phyloP scores from a whole-genome alignment of 2,329 filamentous ascomycete genomes.

The Dichotomopilus funicola region DNA sequence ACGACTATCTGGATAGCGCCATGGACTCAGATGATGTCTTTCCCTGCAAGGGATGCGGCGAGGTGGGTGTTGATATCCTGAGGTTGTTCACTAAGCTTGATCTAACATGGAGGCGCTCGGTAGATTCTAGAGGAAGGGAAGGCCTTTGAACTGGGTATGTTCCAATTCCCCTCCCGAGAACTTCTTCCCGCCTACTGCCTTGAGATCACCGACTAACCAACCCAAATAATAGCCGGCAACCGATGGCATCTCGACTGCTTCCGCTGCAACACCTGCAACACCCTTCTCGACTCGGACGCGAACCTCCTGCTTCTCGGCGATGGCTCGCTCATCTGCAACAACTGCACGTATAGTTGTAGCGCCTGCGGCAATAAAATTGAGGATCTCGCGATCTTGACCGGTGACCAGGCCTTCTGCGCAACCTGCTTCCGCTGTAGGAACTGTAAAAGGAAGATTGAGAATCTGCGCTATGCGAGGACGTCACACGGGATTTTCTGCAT shows the following conservation, averaged over 20 bases:
- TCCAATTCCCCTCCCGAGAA: background rate
- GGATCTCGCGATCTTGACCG: conserved; percentile 92
- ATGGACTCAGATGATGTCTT: conserved; percentile 78
- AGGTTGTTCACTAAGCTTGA: background rate
- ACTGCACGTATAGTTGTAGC: conserved; percentile 98
- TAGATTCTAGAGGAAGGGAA: conserved; percentile 98
- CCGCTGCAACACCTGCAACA: conserved; percentile 91
- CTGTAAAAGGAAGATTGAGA: conserved; percentile 98
- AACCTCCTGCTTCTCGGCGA: conserved; percentile 95
- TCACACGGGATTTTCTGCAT: conserved; percentile 99
- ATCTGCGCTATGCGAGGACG: conserved; percentile 91
- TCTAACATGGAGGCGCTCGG: conserved; percentile 22
- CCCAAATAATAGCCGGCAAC: conserved; percentile 63
- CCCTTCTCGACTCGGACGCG: conserved; percentile 93
- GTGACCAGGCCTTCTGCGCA: conserved; percentile 95
- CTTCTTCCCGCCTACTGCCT: background rate
- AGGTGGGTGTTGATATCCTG: conserved; percentile 50
- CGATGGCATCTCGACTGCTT: conserved; percentile 99
- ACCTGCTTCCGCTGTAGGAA: conserved; percentile 96
- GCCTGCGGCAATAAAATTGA: conserved; percentile 97
- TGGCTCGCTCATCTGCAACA: conserved; percentile 97
- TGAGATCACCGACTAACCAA: conserved; percentile 16
- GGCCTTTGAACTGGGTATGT: conserved; percentile 87
- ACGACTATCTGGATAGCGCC: conserved; percentile 56
- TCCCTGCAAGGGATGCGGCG: conserved; percentile 88